Evolutionary conservation across 768 basidiomycete species (phyloP), one percentile per base, ranked within the genome.

Genomic region (Macrolepiota fuliginosa): DNA sequence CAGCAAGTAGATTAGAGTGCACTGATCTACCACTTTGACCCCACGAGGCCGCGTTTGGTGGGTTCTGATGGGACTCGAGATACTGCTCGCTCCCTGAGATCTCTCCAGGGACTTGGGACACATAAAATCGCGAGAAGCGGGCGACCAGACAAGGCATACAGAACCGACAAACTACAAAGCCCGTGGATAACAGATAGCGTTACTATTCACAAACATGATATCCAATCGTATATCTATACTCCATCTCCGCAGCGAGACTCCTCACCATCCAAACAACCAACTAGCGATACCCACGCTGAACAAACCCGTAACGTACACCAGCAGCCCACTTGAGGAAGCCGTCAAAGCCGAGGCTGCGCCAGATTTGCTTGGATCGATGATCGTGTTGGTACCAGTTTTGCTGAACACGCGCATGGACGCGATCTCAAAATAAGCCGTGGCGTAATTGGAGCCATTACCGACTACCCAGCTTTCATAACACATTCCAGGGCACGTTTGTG

Each of bases 381-480:
- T 61, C n/a, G 68, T 68, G 42, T 66, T 68, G 9, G 66, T 71
- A n/a, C 68, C 66, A 37, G 67, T 32, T 54, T 68, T 65, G 57
- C 70, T 69, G 61, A 69, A 70, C 47, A 70, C 68, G 22, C 66
- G 66, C 55, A 90, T 77, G 29, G 79, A 85, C 13, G 81, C 78
- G 56, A 93, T 80, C 69, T 92, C 90, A 65, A 91, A 94, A 74
- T 86, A 89, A 0, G 88, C 88, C 35, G 76, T 79, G 69, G 83
- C 78, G 72, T 86, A 91, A 65, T 79, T 81, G 17, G 84, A 80
- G 2, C 84, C 81, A 59, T 83, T 69, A 7, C 87, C 87, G 59
- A 89, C 74, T 45, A 91, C 89, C 61, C 84, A 89, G 74, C 89
- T 83, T 11, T 81, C 77, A 73, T 92, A 91, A 72, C 90, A 89